A percentile compares a stretch with the other conserved stretches of the same genome.
Conservation (phyloP, 2,329 filamentous ascomycete genomes). For the Scedosporium apiospermum region DNA sequence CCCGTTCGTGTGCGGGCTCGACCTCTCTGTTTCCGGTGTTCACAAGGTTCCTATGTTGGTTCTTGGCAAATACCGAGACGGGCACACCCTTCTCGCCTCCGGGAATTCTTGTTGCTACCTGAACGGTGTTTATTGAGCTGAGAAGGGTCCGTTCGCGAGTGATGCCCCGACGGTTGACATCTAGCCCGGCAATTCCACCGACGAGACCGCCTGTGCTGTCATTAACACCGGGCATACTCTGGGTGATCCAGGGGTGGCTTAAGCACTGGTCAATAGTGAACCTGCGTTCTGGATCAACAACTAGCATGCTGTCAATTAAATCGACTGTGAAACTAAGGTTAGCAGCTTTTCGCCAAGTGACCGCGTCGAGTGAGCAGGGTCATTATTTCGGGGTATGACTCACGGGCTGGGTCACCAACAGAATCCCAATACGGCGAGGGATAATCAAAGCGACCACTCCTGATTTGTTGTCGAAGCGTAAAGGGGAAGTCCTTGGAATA, state of each 20-base stretch:
- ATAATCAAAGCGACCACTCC: conserved; percentile 81
- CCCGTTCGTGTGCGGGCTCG: conserved; percentile 56
- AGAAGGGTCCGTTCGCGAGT: conserved; percentile 78
- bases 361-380: neutral
- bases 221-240: conserved; percentile 48
- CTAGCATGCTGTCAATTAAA: conserved; percentile 89
- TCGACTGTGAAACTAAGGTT: conserved; percentile 46
- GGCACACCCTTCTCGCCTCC: conserved; percentile 45
- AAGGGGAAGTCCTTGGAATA: conserved; percentile 72
- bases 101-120: conserved; percentile 42
- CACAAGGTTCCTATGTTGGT: conserved; percentile 32
- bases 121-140: conserved; percentile 68
- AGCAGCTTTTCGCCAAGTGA: neutral
- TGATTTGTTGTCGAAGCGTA: conserved; percentile 81
- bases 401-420: conserved; percentile 70
- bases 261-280: conserved; percentile 88
- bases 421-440: conserved; percentile 94
- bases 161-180: conserved; percentile 74
- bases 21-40: conserved; percentile 43
- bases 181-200: conserved; percentile 71
- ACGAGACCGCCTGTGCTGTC: conserved; percentile 92
- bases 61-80: conserved; percentile 70
- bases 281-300: conserved; percentile 73
- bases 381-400: conserved; percentile 17
- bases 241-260: conserved; percentile 79